phyloP scores from a whole-genome alignment of 768 basidiomycete genomes.

The Paxillus ammoniavirescens region DNA sequence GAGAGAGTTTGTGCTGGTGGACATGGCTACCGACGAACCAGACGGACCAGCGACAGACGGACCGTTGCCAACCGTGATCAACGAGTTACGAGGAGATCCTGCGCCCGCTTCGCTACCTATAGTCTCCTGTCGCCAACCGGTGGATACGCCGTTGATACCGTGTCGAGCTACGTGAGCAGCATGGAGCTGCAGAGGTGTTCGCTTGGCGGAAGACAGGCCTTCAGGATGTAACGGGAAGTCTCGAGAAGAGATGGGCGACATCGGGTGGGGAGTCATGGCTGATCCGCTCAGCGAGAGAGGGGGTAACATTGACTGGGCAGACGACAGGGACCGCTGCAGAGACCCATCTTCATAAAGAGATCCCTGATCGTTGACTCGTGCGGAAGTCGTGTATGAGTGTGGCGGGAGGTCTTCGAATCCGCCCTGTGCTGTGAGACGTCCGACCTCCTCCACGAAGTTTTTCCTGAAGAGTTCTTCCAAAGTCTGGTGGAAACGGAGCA shows the following conservation, averaged over 20 bases:
- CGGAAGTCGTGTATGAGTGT: constrained; percentile 35
- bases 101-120: constrained; percentile 38
- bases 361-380: constrained; percentile 43
- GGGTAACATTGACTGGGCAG: constrained; percentile 36
- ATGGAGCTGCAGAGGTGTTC: constrained; percentile 77
- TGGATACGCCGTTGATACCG: constrained; percentile 79
- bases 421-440: constrained; percentile 60
- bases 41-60: constrained; percentile 35
- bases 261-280: constrained; percentile 43
- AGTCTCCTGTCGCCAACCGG: constrained; percentile 62
- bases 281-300: constrained; percentile 52
- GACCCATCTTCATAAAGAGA: constrained; percentile 50
- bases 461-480: constrained; percentile 82
- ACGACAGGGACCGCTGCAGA: constrained; percentile 46
- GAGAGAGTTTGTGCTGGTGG: constrained; percentile 63
- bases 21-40: constrained; percentile 58
- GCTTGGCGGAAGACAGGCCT: constrained; percentile 37
- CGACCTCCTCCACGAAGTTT: constrained; percentile 82
- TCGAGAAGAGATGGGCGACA: constrained; percentile 38
- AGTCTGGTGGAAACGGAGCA: constrained; percentile 90
- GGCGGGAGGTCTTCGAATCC: constrained; percentile 46
- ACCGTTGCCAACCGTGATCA: constrained; percentile 67
- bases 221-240: constrained; percentile 9
- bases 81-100: constrained; percentile 70
- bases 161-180: constrained; percentile 80